These are phyloP conservation scores for Syzygium jambos DNA, from an alignment of 345 rosid genomes.

Conservation along the genomic window DNA sequence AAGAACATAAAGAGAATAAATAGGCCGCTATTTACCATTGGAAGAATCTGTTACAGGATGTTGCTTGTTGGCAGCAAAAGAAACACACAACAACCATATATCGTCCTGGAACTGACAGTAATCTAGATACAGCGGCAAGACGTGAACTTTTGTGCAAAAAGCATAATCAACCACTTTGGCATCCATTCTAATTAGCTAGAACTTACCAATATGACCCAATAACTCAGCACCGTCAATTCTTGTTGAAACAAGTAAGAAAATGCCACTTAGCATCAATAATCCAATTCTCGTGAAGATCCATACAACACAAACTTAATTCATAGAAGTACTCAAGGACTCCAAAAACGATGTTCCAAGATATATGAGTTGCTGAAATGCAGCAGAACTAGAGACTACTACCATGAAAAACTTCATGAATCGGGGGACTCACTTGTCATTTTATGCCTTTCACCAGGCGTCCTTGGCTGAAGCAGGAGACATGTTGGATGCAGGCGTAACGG, in stretches of 20 bases:
- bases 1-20: not conserved
- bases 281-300: not conserved
- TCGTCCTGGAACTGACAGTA: slow-evolving; percentile 62
- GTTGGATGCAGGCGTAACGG: slow-evolving; percentile 50
- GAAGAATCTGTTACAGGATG: slow-evolving; percentile 18
- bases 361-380: not conserved
- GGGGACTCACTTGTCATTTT: slow-evolving; percentile 32
- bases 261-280: not conserved
- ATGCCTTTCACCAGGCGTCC: slow-evolving; percentile 40
- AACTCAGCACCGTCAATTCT: not conserved
- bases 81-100: slow-evolving; percentile 62
- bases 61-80: slow-evolving; percentile 43
- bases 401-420: not conserved
- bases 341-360: not conserved
- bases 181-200: not conserved
- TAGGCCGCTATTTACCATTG: slow-evolving; percentile 29
- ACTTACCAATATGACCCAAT: not conserved
- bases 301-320: not conserved
- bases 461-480: slow-evolving; percentile 65
- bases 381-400: not conserved
- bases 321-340: not conserved
- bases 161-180: slow-evolving; percentile 3
- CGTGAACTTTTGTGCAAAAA: slow-evolving; percentile 46
- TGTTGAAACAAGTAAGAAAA: not conserved
- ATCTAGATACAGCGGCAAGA: slow-evolving; percentile 55